Conservation (phyloP, 805 yeast species). For the Candida patagonica region DNA sequence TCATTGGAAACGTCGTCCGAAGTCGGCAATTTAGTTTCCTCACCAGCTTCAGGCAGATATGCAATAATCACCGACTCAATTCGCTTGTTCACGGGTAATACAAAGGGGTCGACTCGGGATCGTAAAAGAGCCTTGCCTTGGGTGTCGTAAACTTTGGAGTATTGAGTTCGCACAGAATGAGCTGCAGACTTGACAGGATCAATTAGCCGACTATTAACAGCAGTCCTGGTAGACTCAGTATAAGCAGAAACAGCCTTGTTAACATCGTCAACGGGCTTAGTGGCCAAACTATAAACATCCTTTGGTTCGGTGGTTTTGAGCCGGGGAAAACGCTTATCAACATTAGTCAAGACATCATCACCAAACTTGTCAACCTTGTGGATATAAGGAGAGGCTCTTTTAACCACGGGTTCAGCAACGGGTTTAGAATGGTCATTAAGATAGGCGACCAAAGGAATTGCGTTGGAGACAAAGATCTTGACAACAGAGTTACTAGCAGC, state of each 20-base stretch:
- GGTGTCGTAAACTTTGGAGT: slow-evolving; percentile 44
- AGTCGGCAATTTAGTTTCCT: slow-evolving; percentile 26
- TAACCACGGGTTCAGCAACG: slow-evolving; percentile 28
- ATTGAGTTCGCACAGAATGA: slow-evolving; percentile 41
- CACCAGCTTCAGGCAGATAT: slow-evolving; percentile 35
- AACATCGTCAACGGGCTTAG: slow-evolving; percentile 30
- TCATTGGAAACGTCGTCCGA: slow-evolving; percentile 46
- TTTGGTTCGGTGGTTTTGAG: slow-evolving; percentile 52
- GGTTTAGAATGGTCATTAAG: slow-evolving; percentile 24
- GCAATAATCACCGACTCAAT: slow-evolving; percentile 38
- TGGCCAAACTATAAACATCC: slow-evolving; percentile 33
- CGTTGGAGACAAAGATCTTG: slow-evolving; percentile 51
- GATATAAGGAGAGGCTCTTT: slow-evolving; percentile 37
- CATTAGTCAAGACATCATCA: slow-evolving; percentile 43
- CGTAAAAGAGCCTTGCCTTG: slow-evolving; percentile 56
- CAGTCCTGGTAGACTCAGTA: slow-evolving; percentile 2
- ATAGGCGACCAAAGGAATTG: slow-evolving; percentile 46
- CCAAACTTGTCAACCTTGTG: slow-evolving; percentile 42
- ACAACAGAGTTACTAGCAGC: slow-evolving; percentile 50
- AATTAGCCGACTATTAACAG: slow-evolving; percentile 40
- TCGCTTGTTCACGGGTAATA: slow-evolving; percentile 51
- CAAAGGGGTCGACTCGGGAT: slow-evolving; percentile 51
- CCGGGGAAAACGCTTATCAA: slow-evolving; percentile 54
- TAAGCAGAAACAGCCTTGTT: slow-evolving; percentile 24
- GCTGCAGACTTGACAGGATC: slow-evolving; percentile 32